phyloP scores from a whole-genome alignment of 352 stramenopile genomes.

The Globisporangium irregulare region DNA sequence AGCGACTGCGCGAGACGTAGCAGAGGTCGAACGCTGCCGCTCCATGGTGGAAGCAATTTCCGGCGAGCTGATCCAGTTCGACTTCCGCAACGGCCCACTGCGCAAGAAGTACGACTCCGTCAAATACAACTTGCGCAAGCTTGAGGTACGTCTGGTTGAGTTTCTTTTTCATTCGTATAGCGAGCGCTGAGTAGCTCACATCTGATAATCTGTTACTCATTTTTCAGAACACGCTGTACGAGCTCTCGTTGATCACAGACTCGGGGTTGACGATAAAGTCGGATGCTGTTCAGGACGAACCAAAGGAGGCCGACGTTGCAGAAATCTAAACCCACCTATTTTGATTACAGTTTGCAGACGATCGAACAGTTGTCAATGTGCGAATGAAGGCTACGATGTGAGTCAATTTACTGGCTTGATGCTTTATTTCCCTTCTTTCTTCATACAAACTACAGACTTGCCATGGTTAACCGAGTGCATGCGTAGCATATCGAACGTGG shows the following conservation, averaged over 20 bases:
- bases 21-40: conserved; percentile 76
- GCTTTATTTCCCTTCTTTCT: conserved; percentile 6
- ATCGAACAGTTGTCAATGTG: background rate
- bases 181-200: background rate
- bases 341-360: background rate
- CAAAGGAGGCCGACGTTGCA: background rate
- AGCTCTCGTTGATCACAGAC: conserved; percentile 85
- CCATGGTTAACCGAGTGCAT: conserved; percentile 15
- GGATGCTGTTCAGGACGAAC: conserved; percentile 24
- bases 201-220: background rate
- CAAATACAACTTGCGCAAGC: conserved; percentile 94
- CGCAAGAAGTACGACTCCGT: conserved; percentile 93
- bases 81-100: conserved; percentile 92
- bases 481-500: conserved; percentile 28
- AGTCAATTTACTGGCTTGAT: conserved; percentile 5
- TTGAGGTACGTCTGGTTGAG: conserved; percentile 62
- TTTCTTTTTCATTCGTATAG: background rate
- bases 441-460: conserved; percentile 10
- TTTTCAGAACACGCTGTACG: conserved; percentile 91
- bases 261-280: conserved; percentile 50
- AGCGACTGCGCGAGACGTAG: conserved; percentile 82
- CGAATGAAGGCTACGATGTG: background rate
- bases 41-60: conserved; percentile 87
- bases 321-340: conserved; percentile 1
- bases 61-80: conserved; percentile 91